Percentiles rank a stretch among this genome's conserved stretches.
Conservation (phyloP, 2,329 filamentous ascomycete species). For the Ophiocordyceps unilateralis region DNA sequence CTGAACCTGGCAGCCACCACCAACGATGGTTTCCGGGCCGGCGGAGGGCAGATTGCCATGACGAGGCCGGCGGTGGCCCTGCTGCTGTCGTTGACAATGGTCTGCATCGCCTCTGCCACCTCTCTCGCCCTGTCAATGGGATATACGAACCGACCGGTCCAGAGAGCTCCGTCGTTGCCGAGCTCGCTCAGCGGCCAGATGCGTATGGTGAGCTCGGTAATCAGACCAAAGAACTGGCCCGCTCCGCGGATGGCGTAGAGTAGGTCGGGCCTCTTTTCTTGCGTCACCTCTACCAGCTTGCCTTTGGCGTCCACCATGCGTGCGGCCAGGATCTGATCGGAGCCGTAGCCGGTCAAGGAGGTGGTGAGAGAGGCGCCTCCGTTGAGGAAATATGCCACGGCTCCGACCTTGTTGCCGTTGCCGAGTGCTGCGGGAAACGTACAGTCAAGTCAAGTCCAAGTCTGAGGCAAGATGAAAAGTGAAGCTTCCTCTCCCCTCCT, state of each 20-base stretch:
- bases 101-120: not conserved
- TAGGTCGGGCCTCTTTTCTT: not conserved
- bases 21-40: not conserved
- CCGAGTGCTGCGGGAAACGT: not conserved
- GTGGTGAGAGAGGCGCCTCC: not conserved
- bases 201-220: not conserved
- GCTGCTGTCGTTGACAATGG: not conserved
- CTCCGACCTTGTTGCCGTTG: not conserved
- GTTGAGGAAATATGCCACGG: not conserved
- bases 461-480: too few relatives aligned
- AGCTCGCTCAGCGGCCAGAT: not conserved
- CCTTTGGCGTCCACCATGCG: not conserved
- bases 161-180: not conserved
- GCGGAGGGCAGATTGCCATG: not conserved
- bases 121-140: not conserved
- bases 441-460: too few relatives aligned
- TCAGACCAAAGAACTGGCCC: not conserved
- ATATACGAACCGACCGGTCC: not conserved
- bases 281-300: not conserved
- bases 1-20: not conserved
- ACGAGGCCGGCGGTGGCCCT: not conserved
- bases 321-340: not conserved
- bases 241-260: not conserved
- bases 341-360: not conserved
- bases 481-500: too few relatives aligned